Base-by-base conservation (phyloP, 148 eudicot genomes). In the Silene latifolia region DNA sequence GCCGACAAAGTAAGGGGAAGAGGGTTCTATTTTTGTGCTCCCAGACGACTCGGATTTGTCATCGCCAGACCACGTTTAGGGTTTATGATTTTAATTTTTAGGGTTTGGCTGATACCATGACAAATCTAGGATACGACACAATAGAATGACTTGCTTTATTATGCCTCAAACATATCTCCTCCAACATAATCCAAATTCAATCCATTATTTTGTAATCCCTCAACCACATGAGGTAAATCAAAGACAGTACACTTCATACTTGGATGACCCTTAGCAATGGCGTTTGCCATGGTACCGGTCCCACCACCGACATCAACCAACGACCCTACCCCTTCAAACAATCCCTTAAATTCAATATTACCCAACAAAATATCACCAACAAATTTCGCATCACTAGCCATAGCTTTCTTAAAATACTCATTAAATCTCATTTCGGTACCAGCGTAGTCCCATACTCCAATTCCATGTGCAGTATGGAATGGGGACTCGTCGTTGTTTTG, bases 291-390 rank as follows among this genome's bases (percentile, higher is more conserved):
- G 4, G 72, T 44, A 5, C 87, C 85, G 0, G 74, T 63, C 1
- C 85, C 85, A 8, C 85, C 86, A 12, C 82, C 88, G 35, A 86
- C 86, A 64, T 86, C 88, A 5, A 86, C 84, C 56, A 83, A 39
- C 20, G 85, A 79, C 27, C 72, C 27, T 10, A 78, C 7, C 32
- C 85, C 83, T 20, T 75, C 66, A 19, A 80, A 73, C 12, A 81
- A 35, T 4, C 72, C 67, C 21, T 73, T 73, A 27, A 68, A 73
- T n/a, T 77, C 79, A 15, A 42, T 19, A 24, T 39, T 59, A 24
- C 29, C 15, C 63, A 80, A 4, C 53, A 82, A 29, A 23, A 83
- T 32, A 0, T 21, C 51, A 0, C 75, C 65, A 9, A 80, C 57
- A 63, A 86, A 64, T 46, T 57, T 27, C 5, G 85, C 20, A 63